Evolutionary conservation across 73 alveolate species (phyloP).

Genomic region (Tetrahymena malaccensis): DNA sequence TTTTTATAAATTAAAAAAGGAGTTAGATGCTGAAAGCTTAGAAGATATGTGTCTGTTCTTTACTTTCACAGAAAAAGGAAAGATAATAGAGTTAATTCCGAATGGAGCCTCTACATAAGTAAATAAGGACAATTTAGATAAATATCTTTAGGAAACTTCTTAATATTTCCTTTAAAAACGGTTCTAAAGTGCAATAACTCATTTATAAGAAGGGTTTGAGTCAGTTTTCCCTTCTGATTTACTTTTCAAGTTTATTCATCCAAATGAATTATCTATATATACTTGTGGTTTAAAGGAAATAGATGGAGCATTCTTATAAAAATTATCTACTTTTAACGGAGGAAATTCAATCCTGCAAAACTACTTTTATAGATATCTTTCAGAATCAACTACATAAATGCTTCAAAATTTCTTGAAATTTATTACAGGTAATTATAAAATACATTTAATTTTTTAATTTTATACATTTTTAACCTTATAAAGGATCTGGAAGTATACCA

Average conservation of each 20-base stretch:
- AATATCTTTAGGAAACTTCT: constrained; percentile 6
- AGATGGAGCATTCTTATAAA: neutral
- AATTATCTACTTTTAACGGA: neutral
- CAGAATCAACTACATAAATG: neutral
- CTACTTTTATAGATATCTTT: constrained; percentile 11
- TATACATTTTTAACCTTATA: neutral
- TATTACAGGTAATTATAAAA: constrained; percentile 5
- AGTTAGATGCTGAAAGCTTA: neutral
- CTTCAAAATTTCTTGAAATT: constrained; percentile 28
- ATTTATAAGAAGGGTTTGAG: constrained; percentile 17
- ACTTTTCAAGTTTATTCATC: constrained; percentile 4
- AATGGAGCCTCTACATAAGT: constrained; percentile 5
- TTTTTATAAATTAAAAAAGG: neutral
- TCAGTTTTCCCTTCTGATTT: constrained; percentile 3
- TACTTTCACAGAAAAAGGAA: neutral
- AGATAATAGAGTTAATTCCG: neutral
- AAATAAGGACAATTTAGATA: constrained; percentile 4
- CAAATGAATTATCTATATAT: constrained; percentile 12
- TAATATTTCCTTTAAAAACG: neutral
- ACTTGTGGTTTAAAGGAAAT: constrained; percentile 27
- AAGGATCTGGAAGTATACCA: constrained; percentile 35
- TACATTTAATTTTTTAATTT: neutral
- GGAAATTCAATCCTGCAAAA: constrained; percentile 1
- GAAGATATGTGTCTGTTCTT: neutral
- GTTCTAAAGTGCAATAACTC: neutral